Conservation (phyloP, 352 stramenopile species). For the Phytopythium vexans region DNA sequence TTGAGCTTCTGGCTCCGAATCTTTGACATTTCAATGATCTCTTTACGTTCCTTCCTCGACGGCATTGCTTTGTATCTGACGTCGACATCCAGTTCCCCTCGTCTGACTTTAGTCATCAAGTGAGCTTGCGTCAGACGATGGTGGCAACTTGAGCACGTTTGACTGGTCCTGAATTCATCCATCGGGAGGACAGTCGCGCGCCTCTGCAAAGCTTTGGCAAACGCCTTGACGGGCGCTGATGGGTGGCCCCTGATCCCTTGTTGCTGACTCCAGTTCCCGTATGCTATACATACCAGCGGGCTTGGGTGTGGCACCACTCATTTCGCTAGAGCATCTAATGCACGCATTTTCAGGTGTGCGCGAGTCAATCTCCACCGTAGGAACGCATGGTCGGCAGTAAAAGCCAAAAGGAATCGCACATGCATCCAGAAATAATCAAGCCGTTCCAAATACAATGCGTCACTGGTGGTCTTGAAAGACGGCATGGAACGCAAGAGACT, state of each 20-base stretch:
- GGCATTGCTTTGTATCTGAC: too few relatives aligned
- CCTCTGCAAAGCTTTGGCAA: slow-evolving; percentile 6
- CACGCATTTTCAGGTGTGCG: background rate
- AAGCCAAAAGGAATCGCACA: slow-evolving; percentile 5
- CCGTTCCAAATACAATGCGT: slow-evolving; percentile 3
- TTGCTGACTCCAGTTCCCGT: slow-evolving; percentile 4
- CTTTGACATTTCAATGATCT: too few relatives aligned
- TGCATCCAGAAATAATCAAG: slow-evolving; percentile 6
- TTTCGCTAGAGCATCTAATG: slow-evolving; percentile 5
- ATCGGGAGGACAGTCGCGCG: slow-evolving; percentile 11
- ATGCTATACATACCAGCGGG: slow-evolving; percentile 5
- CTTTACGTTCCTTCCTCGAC: too few relatives aligned
- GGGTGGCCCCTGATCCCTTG: slow-evolving; percentile 12
- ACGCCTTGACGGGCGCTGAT: slow-evolving; percentile 7
- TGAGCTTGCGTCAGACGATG: slow-evolving; percentile 8
- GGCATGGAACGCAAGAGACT: slow-evolving; percentile 6
- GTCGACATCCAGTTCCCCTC: slow-evolving; percentile 1
- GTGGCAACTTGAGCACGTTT: slow-evolving; percentile 6
- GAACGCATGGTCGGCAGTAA: slow-evolving; percentile 3
- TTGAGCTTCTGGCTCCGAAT: too few relatives aligned
- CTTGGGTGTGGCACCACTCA: background rate
- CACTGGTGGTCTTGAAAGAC: slow-evolving; percentile 12
- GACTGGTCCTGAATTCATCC: slow-evolving; percentile 12
- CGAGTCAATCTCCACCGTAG: slow-evolving; percentile 1
- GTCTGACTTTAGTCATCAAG: background rate